Evolutionary conservation across 257 asterid genomes (phyloP), one percentile per base, ranked within the genome.

Genomic region (Eucommia ulmoides): DNA sequence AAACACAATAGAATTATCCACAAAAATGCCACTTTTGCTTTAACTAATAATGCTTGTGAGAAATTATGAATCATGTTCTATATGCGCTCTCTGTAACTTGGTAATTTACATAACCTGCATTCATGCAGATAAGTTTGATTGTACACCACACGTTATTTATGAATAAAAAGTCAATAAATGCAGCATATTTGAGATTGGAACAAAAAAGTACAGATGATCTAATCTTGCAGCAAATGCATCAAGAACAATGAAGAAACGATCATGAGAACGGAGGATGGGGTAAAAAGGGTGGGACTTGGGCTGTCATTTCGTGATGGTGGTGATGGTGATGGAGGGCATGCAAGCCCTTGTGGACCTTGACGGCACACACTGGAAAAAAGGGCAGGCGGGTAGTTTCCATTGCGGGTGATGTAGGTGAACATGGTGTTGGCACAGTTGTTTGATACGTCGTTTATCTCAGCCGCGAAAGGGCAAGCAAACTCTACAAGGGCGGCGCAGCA

Each of bases 261-360:
- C 2, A 15, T 38, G 3, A 38, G 10, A 12, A 12, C 12, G 38
- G 38, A 26, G 8, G n/a, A n/a, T n/a, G n/a, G n/a, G n/a, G n/a
- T n/a, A n/a, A n/a, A n/a, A n/a, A n/a, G n/a, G n/a, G n/a, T n/a
- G n/a, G n/a, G n/a, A n/a, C n/a, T n/a, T n/a, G n/a, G n/a, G n/a
- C 18, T 33, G 1, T 50, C 35, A 25, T 20, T 22, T 2, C 24
- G 52, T 2, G 68, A 54, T 23, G 14, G 2, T 20, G 51, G 24
- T 10, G 59, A 3, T 3, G 79, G 22, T 0, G 80, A 71, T 29
- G 38, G 38, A 41, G 78, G 78, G 70, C 84, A 77, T 0, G 1
- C 12, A 51, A 59, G 58, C 25, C 65, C 53, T 16, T 23, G 11
- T 19, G 24, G 44, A 41, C 18, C 49, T 23, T 49, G 58, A 19